phyloP scores from a whole-genome alignment of 192 early-diverging fungal genomes.

The Coemansia sp. region DNA sequence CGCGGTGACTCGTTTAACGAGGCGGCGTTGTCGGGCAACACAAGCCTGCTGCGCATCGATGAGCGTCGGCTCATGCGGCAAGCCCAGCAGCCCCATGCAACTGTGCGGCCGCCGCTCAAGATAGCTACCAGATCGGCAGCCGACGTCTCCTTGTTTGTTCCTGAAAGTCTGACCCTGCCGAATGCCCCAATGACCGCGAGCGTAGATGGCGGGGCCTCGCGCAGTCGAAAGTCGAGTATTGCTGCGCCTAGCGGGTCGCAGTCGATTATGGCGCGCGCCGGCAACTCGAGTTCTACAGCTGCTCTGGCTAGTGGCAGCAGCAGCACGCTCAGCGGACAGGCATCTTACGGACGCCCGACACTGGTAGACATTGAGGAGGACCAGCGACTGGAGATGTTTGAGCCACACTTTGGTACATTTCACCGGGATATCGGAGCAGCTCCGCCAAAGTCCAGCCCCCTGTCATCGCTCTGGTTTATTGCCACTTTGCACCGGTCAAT shows the following conservation, averaged over 20 bases:
- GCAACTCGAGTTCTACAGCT: neutral
- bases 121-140: conserved; percentile 36
- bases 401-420: conserved; percentile 51
- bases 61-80: conserved; percentile 25
- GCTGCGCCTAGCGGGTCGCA: conserved; percentile 13
- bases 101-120: conserved; percentile 26
- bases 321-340: neutral
- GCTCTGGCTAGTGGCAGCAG: neutral
- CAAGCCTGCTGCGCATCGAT: conserved; percentile 20
- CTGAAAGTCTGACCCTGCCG: conserved; percentile 23
- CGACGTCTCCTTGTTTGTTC: conserved; percentile 34
- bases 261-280: neutral
- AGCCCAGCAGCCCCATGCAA: conserved; percentile 19
- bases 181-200: conserved; percentile 26
- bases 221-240: conserved; percentile 48
- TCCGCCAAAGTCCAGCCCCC: conserved; percentile 44
- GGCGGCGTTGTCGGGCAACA: conserved; percentile 5
- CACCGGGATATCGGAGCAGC: conserved; percentile 41
- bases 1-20: conserved; percentile 28
- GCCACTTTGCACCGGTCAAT: conserved; percentile 49
- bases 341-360: conserved; percentile 31
- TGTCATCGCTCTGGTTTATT: conserved; percentile 51
- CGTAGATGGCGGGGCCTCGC: conserved; percentile 14
- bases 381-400: conserved; percentile 50
- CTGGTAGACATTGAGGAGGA: conserved; percentile 49